Base-by-base conservation (phyloP, 2,329 filamentous ascomycete species). In the Fusarium lateritium region DNA sequence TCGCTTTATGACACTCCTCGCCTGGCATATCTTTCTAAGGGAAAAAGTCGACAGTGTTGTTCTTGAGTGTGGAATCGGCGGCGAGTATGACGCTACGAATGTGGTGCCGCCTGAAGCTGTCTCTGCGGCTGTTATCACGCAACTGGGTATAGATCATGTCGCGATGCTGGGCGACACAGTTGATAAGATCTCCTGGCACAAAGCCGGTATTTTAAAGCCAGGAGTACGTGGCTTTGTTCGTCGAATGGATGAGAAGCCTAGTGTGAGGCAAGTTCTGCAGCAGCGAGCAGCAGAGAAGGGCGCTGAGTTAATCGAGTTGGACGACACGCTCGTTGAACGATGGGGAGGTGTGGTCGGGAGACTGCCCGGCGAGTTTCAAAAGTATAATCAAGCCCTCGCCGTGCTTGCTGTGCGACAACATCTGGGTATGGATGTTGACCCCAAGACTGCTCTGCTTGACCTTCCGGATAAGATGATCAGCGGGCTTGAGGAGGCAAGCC, bases 31-130 rank as follows among this genome's bases (percentile, higher is more conserved):
- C 3, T 99, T 97, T 73, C 76, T 97, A 26, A 79, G 85, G 47
- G 91, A 96, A 77, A 90, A 91, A 2, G 90, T 98, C 0, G 85
- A 90, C 67, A 89, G 89, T 19, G 94, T 94, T 0, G 89, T 98
- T 11, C 86, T 98, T 34, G 96, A 99, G 80, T 97, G 94, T 74
- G 96, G 96, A 1, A 97, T 98, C 67, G 96, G 96, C 17, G 96
- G 94, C 49, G 93, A 97, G 80, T 94, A 94, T 75, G 95, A 98
- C 76, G 92, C 92, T 28, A 99, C 96, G 11, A 98, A 98, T 75
- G 87, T 98, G 22, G 80, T 99, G 7, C 84, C 84, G 0, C 56
- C 81, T 0, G 83, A 85, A 13, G 85, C 87, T 14, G 91, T 94
- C 2, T 90, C 88, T 8, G 91, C 90, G 2, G 87, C 89, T 2